Base-by-base conservation (phyloP, 345 rosid species). In the Mallotus nudiflorus region DNA sequence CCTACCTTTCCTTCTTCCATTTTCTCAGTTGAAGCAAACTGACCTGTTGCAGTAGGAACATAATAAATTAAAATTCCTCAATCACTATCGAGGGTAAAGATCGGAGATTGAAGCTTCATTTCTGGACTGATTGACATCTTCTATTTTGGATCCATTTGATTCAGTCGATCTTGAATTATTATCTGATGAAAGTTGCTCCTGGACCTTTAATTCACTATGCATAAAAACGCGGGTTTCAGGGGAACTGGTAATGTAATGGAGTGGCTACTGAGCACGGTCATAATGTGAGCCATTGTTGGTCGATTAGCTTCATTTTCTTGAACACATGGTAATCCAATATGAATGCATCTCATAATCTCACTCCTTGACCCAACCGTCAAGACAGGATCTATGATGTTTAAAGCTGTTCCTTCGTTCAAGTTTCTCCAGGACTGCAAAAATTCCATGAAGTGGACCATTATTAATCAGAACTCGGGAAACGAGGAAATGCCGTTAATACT, bases 271-370 rank as follows among this genome's bases (percentile, higher is more conserved):
- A 86, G 82, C 92, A 87, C 82, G 0, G 81, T 74, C 42, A 54
- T 71, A 44, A 88, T 56, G 0, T 78, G 33, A 27, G 76, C 75
- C 90, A 83, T 89, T 5, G 82, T 79, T n/a, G 90, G 88, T 45
- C 85, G 71, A 28, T 1, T 64, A 0, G 71, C 68, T 9, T 55
- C 51, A 40, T 75, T 82, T 57, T 84, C 82, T 67, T 90, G 96
- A 63, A 84, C 83, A 9, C 89, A 88, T 16, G 84, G 79, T 19
- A 88, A 64, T 2, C 84, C 88, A 12, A 85, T 74, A 51, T 86
- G 87, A 40, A 90, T 69, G 67, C 90, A 84, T 73, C 82, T 74
- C 55, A 52, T 51, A 49, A 81, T 76, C 45, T 86, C 86, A 16
- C 40, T 55, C 15, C 65, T 45, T 0, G 75, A 77, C 44, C 75